These are phyloP conservation scores for Tetrahymena malaccensis DNA, from an alignment of 73 alveolate species.

Conservation along the genomic window DNA sequence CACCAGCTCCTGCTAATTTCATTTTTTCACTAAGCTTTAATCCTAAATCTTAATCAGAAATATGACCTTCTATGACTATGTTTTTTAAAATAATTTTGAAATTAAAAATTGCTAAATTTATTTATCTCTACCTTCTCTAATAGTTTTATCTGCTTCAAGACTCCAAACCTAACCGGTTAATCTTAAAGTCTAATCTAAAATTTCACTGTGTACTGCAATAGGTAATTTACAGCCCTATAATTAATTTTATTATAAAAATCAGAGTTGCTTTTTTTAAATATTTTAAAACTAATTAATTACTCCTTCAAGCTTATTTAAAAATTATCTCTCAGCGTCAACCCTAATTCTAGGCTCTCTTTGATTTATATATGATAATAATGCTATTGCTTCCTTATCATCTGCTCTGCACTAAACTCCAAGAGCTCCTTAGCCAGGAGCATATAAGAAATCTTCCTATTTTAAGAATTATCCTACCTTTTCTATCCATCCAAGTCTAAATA, in stretches of 20 bases:
- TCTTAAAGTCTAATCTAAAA: neutral
- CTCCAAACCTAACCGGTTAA: constrained; percentile 39
- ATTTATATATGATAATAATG: constrained; percentile 16
- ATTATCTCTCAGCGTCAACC: constrained; percentile 55
- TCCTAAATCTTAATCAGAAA: neutral
- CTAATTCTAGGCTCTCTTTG: constrained; percentile 40
- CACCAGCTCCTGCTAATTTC: neutral
- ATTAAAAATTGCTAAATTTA: neutral
- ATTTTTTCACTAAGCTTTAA: neutral
- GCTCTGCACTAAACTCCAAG: constrained; percentile 55
- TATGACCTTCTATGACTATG: neutral
- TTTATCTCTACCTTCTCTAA: constrained; percentile 5
- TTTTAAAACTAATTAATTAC: constrained; percentile 5
- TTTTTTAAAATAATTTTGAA: neutral
- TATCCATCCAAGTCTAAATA: constrained; percentile 50
- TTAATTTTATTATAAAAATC: neutral
- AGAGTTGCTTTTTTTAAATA: neutral
- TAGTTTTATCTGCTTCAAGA: neutral
- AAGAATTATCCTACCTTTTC: constrained; percentile 40
- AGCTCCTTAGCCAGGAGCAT: constrained; percentile 73
- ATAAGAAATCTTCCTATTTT: constrained; percentile 37
- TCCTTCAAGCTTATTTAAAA: constrained; percentile 57
- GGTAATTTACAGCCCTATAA: constrained; percentile 57
- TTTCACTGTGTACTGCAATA: constrained; percentile 50
- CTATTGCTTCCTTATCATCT: constrained; percentile 36